Percentiles rank a stretch among this genome's conserved stretches.
These are phyloP conservation scores for Saccharomyces hybrid DNA, from an alignment of 1,139 yeast genomes.

Conservation along the genomic window DNA sequence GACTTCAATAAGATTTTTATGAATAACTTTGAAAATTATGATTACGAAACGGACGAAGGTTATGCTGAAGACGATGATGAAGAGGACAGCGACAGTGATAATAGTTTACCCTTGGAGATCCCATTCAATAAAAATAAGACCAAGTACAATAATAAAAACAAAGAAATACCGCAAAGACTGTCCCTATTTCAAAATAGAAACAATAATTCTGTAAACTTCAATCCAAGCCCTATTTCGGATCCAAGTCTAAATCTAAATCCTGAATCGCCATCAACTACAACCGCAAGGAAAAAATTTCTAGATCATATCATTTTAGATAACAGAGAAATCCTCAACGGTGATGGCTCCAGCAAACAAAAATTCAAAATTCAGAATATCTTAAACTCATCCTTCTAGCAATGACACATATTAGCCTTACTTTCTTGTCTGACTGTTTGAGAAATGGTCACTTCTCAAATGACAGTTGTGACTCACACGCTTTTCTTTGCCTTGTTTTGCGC, in stretches of 20 bases:
- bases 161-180: neutral
- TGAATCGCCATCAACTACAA: neutral
- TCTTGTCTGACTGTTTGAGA: neutral
- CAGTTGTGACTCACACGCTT: neutral
- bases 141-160: constrained; percentile 1
- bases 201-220: constrained; percentile 4
- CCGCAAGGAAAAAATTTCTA: neutral
- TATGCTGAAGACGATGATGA: constrained; percentile 32
- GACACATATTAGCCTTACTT: no score
- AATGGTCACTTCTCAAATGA: neutral
- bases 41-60: constrained; percentile 26
- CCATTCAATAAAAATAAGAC: constrained; percentile 19
- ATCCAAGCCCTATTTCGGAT: neutral
- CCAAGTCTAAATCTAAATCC: neutral
- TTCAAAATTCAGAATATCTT: neutral
- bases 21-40: neutral
- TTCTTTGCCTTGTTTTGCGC: no score
- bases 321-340: neutral
- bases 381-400: neutral
- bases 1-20: neutral
- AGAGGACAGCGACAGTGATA: constrained; percentile 30
- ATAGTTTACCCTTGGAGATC: constrained; percentile 37
- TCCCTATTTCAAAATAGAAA: constrained; percentile 12
- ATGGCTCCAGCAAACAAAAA: neutral
- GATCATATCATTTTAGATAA: constrained; percentile 12